Base-by-base conservation (phyloP, 805 yeast species). In the Suhomyces pyralidae region DNA sequence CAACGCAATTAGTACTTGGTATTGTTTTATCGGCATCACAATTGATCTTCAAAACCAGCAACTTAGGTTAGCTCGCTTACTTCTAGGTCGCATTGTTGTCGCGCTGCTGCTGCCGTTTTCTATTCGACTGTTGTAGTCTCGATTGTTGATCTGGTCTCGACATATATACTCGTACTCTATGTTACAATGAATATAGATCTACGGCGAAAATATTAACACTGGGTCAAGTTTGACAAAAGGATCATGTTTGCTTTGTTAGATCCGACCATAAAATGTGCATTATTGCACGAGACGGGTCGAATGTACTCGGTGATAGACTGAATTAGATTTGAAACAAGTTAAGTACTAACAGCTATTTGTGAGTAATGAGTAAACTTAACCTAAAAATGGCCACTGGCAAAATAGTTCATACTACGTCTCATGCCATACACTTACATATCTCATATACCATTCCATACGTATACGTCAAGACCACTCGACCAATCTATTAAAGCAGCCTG, bases 1-100 rank as follows among this genome's bases (percentile, higher is more conserved):
- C 6, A 51, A 50, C 45, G 26, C 58, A 55, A 42, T 55, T 55
- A 24, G 48, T 34, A 30, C 49, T 45, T 19, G 54, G 51, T 5
- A 25, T n/a, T 34, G 22, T 15, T 28, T 7, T 46, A 22, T 46
- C 49, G 15, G 49, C 22, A 22, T 46, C 49, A 36, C 45, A 46
- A 9, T 45, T 32, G 2, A 46, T 46, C 36, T 46, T 5, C 45
- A 36, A 12, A 20, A 5, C 12, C 45, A 43, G 34, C 49, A 46
- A 26, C 10, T 7, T 7, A 25, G 9, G 7, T 2, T 1, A 25
- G 9, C 30, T 26, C 14, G 30, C 14, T 26, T 26, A 26, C 30
- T 34, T 15, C 22, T 34, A n/a, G 15, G 40, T 7, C 40, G 40
- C 19, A 19, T 34, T 34, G 19, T 34, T n/a, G 9, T 17, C n/a